Conservation (phyloP, 768 basidiomycete genomes). For the Psilocybe cyanescens region DNA sequence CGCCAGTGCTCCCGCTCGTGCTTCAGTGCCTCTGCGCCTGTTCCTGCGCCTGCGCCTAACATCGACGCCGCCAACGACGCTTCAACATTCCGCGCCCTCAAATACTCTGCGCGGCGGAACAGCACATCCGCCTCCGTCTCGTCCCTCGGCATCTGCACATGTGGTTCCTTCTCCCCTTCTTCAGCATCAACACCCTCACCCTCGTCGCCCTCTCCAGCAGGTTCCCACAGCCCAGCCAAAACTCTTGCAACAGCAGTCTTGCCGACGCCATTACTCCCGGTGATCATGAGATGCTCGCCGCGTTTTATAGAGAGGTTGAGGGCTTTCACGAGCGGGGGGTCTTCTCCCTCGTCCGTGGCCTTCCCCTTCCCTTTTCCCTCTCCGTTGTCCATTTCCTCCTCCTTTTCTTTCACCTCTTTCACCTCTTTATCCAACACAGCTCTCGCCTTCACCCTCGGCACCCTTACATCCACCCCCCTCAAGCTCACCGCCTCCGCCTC, state of each 20-base stretch:
- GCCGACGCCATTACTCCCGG: constrained; percentile 90
- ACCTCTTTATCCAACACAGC: not conserved
- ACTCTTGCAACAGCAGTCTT: constrained; percentile 91
- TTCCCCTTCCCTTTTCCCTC: constrained; percentile 11
- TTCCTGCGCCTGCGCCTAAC: not conserved
- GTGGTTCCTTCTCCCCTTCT: constrained; percentile 1
- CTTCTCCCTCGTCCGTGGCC: constrained; percentile 3
- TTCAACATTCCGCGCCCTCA: not conserved
- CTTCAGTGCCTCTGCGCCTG: not conserved
- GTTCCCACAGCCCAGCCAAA: constrained; percentile 71
- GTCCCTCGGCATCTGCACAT: constrained; percentile 26
- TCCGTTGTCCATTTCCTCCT: not conserved
- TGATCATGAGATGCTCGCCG: constrained; percentile 92
- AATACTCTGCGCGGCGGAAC: constrained; percentile 8
- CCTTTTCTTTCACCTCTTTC: not conserved
- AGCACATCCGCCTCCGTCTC: constrained; percentile 25
- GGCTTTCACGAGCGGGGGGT: constrained; percentile 66
- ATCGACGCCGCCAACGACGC: not conserved
- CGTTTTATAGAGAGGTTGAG: constrained; percentile 64
- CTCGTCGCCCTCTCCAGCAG: constrained; percentile 12
- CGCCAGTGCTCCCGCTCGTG: constrained; percentile 23
- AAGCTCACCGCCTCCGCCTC: constrained; percentile 60
- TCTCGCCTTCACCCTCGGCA: constrained; percentile 42
- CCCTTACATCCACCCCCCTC: constrained; percentile 69
- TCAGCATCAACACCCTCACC: constrained; percentile 11